Evolutionary conservation across 2,329 filamentous ascomycete genomes (phyloP), one percentile per base, ranked within the genome.

Genomic region (Claviceps capensis): DNA sequence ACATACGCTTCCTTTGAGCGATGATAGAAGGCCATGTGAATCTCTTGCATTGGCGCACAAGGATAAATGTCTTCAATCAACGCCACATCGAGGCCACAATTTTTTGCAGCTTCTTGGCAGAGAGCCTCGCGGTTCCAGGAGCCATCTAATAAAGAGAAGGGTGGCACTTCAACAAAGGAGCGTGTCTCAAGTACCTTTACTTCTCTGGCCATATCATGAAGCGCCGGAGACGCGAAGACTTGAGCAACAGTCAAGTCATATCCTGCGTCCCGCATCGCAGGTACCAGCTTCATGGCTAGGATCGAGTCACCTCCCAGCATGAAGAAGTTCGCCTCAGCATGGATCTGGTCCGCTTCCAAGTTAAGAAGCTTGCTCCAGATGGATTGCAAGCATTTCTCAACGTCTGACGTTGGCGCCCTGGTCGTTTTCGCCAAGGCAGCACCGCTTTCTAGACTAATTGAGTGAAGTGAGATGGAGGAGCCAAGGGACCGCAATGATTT

Each of bases 41-140:
- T 56, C 19, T 59, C 54, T 45, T 61, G 59, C 11, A 60, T 50
- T 1, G 59, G 53, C 11, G 59, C 58, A 42, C 58, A 60, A 2
- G 58, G 59, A n/a, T 57, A 54, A 9, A 59, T 51, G 45, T 61
- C 59, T 16, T 56, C 47, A 11, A 61, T 48, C 9, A 48, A 44
- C 5, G 48, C 36, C 5, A 52, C 48, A 3, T 37, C 19, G 8
- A 59, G 50, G 4, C 46, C 51, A 23, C 59, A 61, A 8, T 55
- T 44, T 5, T 41, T 42, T 5, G 55, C 53, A 1, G 52, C 54
- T 40, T 52, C 50, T 13, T 5, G n/a, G 16, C 46, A 22, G 16
- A 45, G 34, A 16, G 40, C 19, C n/a, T 48, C 50, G 11, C 52
- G 40, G 3, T 47, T 26, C 26, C 54, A 52, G n/a, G 14, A 36